Base-by-base conservation (phyloP, 805 yeast genomes). In the Metschnikowia dekortorum region DNA sequence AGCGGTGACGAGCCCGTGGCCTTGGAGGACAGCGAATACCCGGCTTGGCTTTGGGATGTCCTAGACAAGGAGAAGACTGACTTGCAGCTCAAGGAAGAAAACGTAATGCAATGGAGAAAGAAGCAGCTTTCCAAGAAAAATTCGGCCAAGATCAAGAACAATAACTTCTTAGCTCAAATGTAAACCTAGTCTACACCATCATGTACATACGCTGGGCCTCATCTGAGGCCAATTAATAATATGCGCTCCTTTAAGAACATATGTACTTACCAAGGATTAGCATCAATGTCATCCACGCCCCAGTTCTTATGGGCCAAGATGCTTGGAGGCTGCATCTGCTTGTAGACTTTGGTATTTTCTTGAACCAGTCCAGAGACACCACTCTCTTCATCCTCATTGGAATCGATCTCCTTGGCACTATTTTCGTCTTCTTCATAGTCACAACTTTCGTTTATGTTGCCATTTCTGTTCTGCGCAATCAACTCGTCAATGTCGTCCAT, bases 41-140 rank as follows among this genome's bases (percentile, higher is more conserved):
- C 99, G 5, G 87, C 79, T 41, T 92, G 99, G 99, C 76, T 92
- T 47, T 94, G 98, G 98, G 81, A 78, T 5, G 74, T 88, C 44
- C 77, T 90, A 32, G 96, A 91, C 66, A 73, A 79, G 46, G 79
- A 79, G 36, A 79, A 79, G n/a, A 83, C 81, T 61, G 73, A 76
- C 50, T 78, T 73, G 29, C 73, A 78, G 56, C 73, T 85, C 36
- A 83, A 79, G 46, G 74, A 73, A 26, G 81, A 81, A 50, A 88
- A 89, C 38, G 75, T 84, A 46, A 79, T 78, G 70, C 76, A 76
- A 56, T 87, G 92, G 67, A 81, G 86, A 63, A 72, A 69, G 53
- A 87, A 80, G 64, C 79, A 81, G 61, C 74, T 89, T 59, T 80
- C 91, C 63, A 78, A 79, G 60, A 78, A 75, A 49, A 89, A 87